A percentile compares a stretch with the other conserved stretches of the same genome.
phyloP scores from a whole-genome alignment of 495 filamentous ascomycete genomes.

The Lasiosphaeria ovina region DNA sequence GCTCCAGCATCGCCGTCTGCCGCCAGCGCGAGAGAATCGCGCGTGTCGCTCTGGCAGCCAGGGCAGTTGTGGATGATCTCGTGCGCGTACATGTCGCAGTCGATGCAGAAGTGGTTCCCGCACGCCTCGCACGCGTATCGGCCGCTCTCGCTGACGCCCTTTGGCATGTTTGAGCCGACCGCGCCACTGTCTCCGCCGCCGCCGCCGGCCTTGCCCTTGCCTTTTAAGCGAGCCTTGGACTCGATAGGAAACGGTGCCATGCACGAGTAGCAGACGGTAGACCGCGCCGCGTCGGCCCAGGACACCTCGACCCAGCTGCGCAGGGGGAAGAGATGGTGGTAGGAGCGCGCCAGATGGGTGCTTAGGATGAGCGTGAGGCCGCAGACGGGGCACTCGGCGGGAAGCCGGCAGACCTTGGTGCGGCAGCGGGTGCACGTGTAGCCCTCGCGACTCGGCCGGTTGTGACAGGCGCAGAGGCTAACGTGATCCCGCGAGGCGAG shows the following conservation, averaged over 20 bases:
- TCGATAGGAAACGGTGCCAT: slow-evolving; percentile 49
- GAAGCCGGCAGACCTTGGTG: slow-evolving; percentile 85
- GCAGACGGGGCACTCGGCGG: slow-evolving; percentile 88
- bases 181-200: not conserved
- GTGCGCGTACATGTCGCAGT: slow-evolving; percentile 94
- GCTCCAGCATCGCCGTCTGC: slow-evolving; percentile 2
- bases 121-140: slow-evolving; percentile 87
- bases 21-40: slow-evolving; percentile 12
- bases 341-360: slow-evolving; percentile 92
- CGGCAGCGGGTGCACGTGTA: slow-evolving; percentile 89
- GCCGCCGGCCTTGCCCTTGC: slow-evolving; percentile 17
- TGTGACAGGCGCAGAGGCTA: slow-evolving; percentile 85
- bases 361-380: slow-evolving; percentile 90
- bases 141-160: slow-evolving; percentile 78
- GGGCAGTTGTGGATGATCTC: slow-evolving; percentile 94
- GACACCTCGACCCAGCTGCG: slow-evolving; percentile 86
- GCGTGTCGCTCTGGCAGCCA: slow-evolving; percentile 73
- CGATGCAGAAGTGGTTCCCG: slow-evolving; percentile 89
- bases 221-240: slow-evolving; percentile 13
- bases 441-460: slow-evolving; percentile 76
- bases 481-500: slow-evolving; percentile 65
- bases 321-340: slow-evolving; percentile 94
- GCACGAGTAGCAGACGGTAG: slow-evolving; percentile 54
- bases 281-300: slow-evolving; percentile 65
- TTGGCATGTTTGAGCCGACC: slow-evolving; percentile 26